Evolutionary conservation across 768 basidiomycete genomes (phyloP).

Genomic region (Tylopilus felleus): DNA sequence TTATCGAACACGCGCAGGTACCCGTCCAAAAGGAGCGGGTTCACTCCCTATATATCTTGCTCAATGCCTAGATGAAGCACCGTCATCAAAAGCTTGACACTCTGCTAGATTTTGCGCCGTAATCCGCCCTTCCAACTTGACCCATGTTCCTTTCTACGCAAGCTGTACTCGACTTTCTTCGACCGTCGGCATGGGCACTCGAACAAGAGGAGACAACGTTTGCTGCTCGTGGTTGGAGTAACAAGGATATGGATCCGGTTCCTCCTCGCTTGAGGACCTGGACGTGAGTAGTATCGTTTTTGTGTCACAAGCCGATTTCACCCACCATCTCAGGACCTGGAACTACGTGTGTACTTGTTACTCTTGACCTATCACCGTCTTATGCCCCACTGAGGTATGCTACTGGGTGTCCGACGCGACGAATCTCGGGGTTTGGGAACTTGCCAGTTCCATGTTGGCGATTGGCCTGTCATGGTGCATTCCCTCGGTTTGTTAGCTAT

Average conservation of each 20-base stretch:
- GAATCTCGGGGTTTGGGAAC: constrained; percentile 42
- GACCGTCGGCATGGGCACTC: constrained; percentile 20
- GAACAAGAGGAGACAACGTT: constrained; percentile 41
- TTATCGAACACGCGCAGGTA: background rate
- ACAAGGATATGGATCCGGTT: constrained; percentile 78
- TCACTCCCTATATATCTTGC: constrained; percentile 5
- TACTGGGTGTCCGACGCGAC: constrained; percentile 30
- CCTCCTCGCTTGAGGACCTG: constrained; percentile 59
- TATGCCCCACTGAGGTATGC: constrained; percentile 20
- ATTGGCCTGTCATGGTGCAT: constrained; percentile 65
- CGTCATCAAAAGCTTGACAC: constrained; percentile 2
- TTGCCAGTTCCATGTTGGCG: constrained; percentile 73
- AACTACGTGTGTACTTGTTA: constrained; percentile 61
- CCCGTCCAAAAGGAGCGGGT: too few relatives aligned
- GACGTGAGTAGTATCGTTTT: constrained; percentile 32
- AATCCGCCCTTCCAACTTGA: background rate
- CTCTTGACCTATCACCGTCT: constrained; percentile 22
- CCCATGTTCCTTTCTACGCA: constrained; percentile 9
- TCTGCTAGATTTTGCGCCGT: background rate
- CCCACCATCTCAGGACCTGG: constrained; percentile 36
- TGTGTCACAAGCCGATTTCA: background rate
- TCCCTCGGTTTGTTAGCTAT: background rate
- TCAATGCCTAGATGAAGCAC: constrained; percentile 5
- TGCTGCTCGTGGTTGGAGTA: constrained; percentile 62
- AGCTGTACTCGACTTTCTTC: constrained; percentile 7